These are phyloP conservation scores for Aspergillus niger DNA, from an alignment of 2,329 filamentous ascomycete genomes.

Conservation along the genomic window DNA sequence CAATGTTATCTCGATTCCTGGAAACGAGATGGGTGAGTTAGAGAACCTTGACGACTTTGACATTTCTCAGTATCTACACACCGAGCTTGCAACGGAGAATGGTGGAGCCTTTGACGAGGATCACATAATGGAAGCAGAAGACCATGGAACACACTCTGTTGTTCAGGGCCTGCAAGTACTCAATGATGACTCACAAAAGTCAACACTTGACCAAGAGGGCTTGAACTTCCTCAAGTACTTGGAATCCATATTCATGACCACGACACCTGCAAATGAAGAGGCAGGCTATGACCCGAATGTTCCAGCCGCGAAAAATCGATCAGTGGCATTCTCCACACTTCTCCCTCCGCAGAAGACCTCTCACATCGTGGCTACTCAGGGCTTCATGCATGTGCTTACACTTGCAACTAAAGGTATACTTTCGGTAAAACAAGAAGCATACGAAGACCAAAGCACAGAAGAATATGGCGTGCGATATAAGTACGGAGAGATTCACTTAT, in stretches of 20 bases:
- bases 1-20: constrained; percentile 26
- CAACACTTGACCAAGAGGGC: constrained; percentile 60
- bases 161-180: constrained; percentile 12
- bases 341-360: constrained; percentile 60
- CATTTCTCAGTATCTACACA: constrained; percentile 36
- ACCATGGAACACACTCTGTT: constrained; percentile 34
- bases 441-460: constrained; percentile 35
- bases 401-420: constrained; percentile 68
- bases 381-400: constrained; percentile 71
- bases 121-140: constrained; percentile 11
- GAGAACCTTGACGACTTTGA: constrained; percentile 31
- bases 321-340: constrained; percentile 68
- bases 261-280: constrained; percentile 18
- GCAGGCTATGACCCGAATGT: constrained; percentile 12
- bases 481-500: constrained; percentile 35
- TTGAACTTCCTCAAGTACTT: constrained; percentile 66
- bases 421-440: constrained; percentile 60
- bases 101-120: constrained; percentile 16
- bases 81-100: constrained; percentile 27
- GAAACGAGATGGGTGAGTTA: constrained; percentile 25
- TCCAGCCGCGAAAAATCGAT: background rate
- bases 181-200: constrained; percentile 49
- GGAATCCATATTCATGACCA: constrained; percentile 47
- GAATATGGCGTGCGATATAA: constrained; percentile 24
- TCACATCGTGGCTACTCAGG: constrained; percentile 69